Evolutionary conservation across 768 basidiomycete species (phyloP), one percentile per base, ranked within the genome.

Genomic region (Mycena haematopus): DNA sequence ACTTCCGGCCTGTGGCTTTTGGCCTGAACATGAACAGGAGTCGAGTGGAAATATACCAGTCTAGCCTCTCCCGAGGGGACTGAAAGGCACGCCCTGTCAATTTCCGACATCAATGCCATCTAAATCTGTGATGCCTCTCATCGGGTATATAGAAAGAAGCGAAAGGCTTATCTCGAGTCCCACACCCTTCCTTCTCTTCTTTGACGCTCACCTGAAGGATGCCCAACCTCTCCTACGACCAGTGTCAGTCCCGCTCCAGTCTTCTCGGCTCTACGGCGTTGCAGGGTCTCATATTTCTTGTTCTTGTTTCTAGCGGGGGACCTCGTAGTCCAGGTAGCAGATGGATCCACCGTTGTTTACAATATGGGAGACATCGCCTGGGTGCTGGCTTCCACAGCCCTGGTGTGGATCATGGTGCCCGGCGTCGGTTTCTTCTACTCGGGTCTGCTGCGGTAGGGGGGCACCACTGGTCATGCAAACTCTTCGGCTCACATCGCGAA

Each of bases 381-480:
- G 89, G 79, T 88, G 35, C 77, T 95, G 56, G 76, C 84, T 6
- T 86, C 86, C 25, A 95, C 87, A 19, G 95, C 93, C 27, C 80
- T 95, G 58, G 93, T 94, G 31, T 94, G 84, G 82, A 80, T 93
- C 63, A 93, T 93, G 91, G 85, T 92, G 70, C 90, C 90, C 11
- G 91, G 91, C 42, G 88, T 95, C 56, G 92, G 93, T 47, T 91
- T 85, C 75, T 93, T 93, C 78, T 97, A 96, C 75, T 92, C 94
- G 22, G 96, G 93, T 68, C 85, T 99, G 31, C 82, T 97, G 35
- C 80, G 96, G 58, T 65, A 56, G 3, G 56, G 10, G 31, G 24
- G 29, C 44, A 40, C 45, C 19, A 19, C n/a, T 25, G 6, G 11
- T 47, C 8, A 8, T 40, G 21, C 36, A 49, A 56, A 15, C n/a